Evolutionary conservation across 305 asterid genomes (phyloP), one percentile per base, ranked within the genome.

Genomic region (Ruellia speciosa): DNA sequence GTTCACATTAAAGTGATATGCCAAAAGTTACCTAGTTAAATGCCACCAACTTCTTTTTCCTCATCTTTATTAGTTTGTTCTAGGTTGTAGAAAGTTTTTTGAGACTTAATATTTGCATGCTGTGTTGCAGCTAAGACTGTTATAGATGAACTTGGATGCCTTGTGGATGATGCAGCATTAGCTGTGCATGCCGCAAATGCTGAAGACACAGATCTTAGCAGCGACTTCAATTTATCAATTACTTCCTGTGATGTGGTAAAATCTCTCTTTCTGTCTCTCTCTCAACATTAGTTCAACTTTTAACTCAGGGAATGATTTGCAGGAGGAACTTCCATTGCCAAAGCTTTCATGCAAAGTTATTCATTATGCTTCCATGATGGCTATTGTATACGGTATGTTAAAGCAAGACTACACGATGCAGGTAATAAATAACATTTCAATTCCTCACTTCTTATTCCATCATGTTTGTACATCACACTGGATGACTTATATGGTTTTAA

Each of bases 391-490:
- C 70, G 68, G 76, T 63, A 90, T 87, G 96, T 68, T 83, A 57
- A 81, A 81, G 71, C 76, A 75, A 74, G 98, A 90, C 67, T 83
- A 71, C 74, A 56, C 58, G 35, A 90, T 90, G 96, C 95, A 88
- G 97, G 97, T 90, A 54, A 12, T 4, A 13, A 9, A 9, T 13
- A 12, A n/a, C 14, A 9, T 8, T 3, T 31, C 1, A 2, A 5
- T 34, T 51, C 45, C 45, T 51, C n/a, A n/a, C n/a, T n/a, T 3
- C 20, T 12, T 24, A 14, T 46, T 59, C 3, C n/a, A 31, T 28
- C 28, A 24, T 35, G 60, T 62, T 37, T 61, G 57, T 20, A n/a
- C n/a, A n/a, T n/a, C n/a, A n/a, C 45, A 0, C 19, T 2, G 34
- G 3, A 41, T 12, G 47, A n/a, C n/a, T n/a, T n/a, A n/a, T 13